Evolutionary conservation across 2,329 filamentous ascomycete genomes (phyloP), one percentile per base, ranked within the genome.

Genomic region (Diplodia scrobiculata): DNA sequence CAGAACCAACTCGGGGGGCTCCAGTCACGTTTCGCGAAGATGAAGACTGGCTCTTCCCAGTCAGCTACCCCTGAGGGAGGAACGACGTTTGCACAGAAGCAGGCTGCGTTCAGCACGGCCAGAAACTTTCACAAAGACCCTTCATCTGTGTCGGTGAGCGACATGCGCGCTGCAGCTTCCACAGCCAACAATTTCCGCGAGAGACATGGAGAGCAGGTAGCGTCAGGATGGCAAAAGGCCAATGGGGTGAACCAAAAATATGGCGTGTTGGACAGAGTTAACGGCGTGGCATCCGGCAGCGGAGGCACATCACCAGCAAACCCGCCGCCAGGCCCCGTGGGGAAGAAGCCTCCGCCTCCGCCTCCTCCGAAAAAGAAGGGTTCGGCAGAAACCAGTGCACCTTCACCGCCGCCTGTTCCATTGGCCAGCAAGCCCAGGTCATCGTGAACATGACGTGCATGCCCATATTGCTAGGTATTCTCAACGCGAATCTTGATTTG

Each of bases 131-230:
- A 84, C 60, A 86, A 84, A 68, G 82, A 89, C 70, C 87, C 87
- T 1, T 83, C 84, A 3, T 84, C 84, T 1, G 85, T 89, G 1
- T 87, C 86, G 0, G 69, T 87, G 2, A 78, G 84, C 4, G 87
- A 91, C 71, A 81, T 84, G 9, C 82, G 80, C 67, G 77, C 81
- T 47, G 84, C 87, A 14, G 88, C 85, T 1, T 81, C 82, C 32
- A 89, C 87, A 45, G 84, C 84, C 47, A 88, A 86, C 68, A 89
- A 89, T 72, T 90, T 92, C 75, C 86, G 87, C 14, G 86, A 91
- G 73, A 80, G 88, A 32, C 88, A 91, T 71, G 86, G 88, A 3
- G 88, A 89, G 19, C 87, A 91, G 73, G 84, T 90, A 5, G 83
- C 85, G 1, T 78, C 84, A 5, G 88, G 88, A 0, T 81, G 83